Evolutionary conservation across 2,329 filamentous ascomycete species (phyloP), one percentile per base, ranked within the genome.

Genomic region (Acrocalymma vagum): DNA sequence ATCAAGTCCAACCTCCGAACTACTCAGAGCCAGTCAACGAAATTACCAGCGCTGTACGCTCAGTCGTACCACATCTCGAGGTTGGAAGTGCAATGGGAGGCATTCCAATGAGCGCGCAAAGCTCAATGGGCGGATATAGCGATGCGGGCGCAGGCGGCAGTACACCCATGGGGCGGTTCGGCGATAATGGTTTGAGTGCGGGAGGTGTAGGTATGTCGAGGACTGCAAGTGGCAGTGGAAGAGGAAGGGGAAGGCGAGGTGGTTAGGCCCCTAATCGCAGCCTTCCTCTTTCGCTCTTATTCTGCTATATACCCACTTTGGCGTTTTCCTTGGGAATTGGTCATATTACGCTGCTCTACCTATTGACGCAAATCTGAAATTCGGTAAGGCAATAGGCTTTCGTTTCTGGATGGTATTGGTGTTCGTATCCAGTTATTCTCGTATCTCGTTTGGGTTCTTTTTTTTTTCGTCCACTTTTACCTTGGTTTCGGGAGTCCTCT

Each of bases 51-150:
- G 51, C 63, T 18, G 54, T 70, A 3, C 45, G 66, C 10, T 48
- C 44, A 8, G 40, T 62, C 9, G 58, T 55, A 6, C 67, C 65
- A 6, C 65, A 67, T 41, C 51, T 70, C 4, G 67, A 69, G 31
- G 57, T 67, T 10, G 60, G 60, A 2, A 32, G 31, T 15, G 48
- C 44, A 1, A 40, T 67, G 11, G 65, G 69, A 5, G 67, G 67
- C 17, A 62, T 70, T 11, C 60, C 69, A 1, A 72, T 72, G 70
- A 72, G 70, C 26, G 62, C 62, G 10, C 67, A 71, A 55, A 72
- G 64, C 29, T 65, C 58, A 21, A 60, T 63, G 52, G 66, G 57
- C 3, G 69, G 66, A 1, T 67, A 63, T 29, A 69, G 63, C 21
- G 67, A 69, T 36, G 52, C 51, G 3, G 67, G 64, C 9, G 52